Evolutionary conservation across 257 asterid species (phyloP), one percentile per base, ranked within the genome.

Genomic region (Solanum appendiculatum): DNA sequence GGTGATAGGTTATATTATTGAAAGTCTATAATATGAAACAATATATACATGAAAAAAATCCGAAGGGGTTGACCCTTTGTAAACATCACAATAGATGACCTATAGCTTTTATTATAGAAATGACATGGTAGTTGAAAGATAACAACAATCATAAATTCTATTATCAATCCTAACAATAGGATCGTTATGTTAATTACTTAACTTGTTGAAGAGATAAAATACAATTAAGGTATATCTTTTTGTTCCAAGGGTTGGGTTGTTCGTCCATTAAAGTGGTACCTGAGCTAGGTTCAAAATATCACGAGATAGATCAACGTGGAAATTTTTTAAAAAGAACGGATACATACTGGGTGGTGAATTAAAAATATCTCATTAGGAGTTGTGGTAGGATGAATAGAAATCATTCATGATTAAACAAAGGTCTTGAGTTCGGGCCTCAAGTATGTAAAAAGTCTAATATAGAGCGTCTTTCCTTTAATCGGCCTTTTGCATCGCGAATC

Each of bases 301-400:
- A 8, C 18, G 78, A 70, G 44, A 18, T 5, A 31, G 44, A 33
- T 18, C 0, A 15, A 1, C 9, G 20, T 16, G 25, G 7, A 3
- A 18, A 31, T 31, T 31, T 40, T 40, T 42, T 42, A 64, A 25
- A 68, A 8, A 69, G 5, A 69, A 69, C 1, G 3, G 0, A 33
- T 9, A 13, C 0, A 5, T 2, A 6, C 0, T 0, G 23, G 1
- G 21, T 66, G 73, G 3, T 27, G 13, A 66, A 0, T 5, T 23
- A 0, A 58, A 60, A 27, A 66, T 16, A 7, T 14, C 1, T 4
- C 2, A 9, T 48, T 1, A 48, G 2, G 3, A 4, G 0, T 33
- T 70, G n/a, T 16, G 6, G 6, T 70, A 18, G 78, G 27, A 33
- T 8, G 29, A 6, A 72, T 72, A 9, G 1, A 5, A 72, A 8